These are phyloP conservation scores for Porphyra umbilicalis DNA, from an alignment of 31 red algal genomes.

Conservation along the genomic window DNA sequence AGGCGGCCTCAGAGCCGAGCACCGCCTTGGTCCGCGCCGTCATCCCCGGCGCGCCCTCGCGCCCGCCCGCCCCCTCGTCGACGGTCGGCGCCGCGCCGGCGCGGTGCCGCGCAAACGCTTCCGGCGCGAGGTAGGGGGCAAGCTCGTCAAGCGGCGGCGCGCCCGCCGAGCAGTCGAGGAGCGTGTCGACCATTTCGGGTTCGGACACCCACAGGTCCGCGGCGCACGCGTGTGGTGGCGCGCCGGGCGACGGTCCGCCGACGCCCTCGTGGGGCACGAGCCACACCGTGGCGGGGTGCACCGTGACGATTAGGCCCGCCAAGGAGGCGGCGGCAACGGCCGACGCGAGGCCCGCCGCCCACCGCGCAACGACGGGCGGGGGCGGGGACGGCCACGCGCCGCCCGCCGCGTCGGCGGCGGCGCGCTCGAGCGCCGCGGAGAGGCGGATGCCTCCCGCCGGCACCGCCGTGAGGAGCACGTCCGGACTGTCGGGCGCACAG, in stretches of 20 bases:
- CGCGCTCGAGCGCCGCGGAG: not conserved
- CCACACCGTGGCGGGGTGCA: not conserved
- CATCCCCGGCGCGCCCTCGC: not conserved
- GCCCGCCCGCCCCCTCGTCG: not conserved
- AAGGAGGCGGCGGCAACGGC: not conserved
- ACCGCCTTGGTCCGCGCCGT: not conserved
- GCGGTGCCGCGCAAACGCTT: not conserved
- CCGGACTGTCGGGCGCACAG: not conserved
- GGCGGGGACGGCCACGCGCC: not conserved
- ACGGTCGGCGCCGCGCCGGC: not conserved
- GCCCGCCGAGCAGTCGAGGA: not conserved
- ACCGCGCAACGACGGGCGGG: not conserved
- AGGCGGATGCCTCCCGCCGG: not conserved
- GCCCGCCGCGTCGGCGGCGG: not conserved
- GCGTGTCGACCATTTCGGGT: not conserved
- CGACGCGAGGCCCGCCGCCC: not conserved
- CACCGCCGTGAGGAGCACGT: not conserved
- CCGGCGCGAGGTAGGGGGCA: not conserved
- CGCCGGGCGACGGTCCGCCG: not conserved
- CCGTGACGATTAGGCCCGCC: not conserved
- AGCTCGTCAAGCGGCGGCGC: not conserved
- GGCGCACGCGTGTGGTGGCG: too few relatives aligned
- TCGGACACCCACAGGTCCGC: not conserved
- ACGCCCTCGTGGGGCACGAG: not conserved
- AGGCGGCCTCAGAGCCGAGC: not conserved